Evolutionary conservation across 2,329 filamentous ascomycete genomes (phyloP).

Genomic region (Aspergillus ochraceoroseus): DNA sequence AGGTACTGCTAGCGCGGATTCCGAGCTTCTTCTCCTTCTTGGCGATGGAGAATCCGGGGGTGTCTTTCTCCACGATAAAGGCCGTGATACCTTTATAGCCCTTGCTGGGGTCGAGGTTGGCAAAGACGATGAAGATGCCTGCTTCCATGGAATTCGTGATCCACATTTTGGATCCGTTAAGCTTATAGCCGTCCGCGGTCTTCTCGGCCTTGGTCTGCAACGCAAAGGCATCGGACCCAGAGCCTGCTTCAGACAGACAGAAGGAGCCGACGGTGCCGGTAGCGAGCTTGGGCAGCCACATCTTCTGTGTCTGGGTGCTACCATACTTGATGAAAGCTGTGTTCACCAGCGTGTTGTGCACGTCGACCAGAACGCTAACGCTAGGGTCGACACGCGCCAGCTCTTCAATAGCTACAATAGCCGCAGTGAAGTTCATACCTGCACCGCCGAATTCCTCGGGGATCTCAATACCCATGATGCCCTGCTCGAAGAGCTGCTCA

Average conservation of each 20-base stretch:
- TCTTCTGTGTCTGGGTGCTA: conserved; percentile 69
- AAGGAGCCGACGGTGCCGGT: conserved; percentile 87
- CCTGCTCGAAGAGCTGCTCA: conserved; percentile 94
- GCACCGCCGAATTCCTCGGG: conserved; percentile 95
- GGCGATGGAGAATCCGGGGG: conserved; percentile 83
- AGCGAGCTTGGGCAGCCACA: conserved; percentile 83
- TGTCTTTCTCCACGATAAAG: conserved; percentile 88
- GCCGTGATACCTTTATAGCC: conserved; percentile 97
- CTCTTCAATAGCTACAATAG: conserved; percentile 96
- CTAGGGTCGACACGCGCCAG: conserved; percentile 88
- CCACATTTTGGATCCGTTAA: conserved; percentile 98
- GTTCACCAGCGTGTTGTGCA: conserved; percentile 97
- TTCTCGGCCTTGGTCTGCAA: conserved; percentile 84
- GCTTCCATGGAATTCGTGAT: conserved; percentile 97
- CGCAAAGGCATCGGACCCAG: conserved; percentile 93
- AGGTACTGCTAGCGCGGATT: conserved; percentile 92
- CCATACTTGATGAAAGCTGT: conserved; percentile 85
- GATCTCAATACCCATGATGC: conserved; percentile 95
- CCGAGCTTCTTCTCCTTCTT: conserved; percentile 99
- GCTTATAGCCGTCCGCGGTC: conserved; percentile 75
- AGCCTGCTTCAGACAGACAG: conserved; percentile 86
- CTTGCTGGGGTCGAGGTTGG: conserved; percentile 85
- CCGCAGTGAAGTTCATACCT: conserved; percentile 97
- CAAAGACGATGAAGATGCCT: conserved; percentile 94
- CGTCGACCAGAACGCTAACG: conserved; percentile 90